Conservation (phyloP, 306 rosid species). For the Arachis hypogaea region DNA sequence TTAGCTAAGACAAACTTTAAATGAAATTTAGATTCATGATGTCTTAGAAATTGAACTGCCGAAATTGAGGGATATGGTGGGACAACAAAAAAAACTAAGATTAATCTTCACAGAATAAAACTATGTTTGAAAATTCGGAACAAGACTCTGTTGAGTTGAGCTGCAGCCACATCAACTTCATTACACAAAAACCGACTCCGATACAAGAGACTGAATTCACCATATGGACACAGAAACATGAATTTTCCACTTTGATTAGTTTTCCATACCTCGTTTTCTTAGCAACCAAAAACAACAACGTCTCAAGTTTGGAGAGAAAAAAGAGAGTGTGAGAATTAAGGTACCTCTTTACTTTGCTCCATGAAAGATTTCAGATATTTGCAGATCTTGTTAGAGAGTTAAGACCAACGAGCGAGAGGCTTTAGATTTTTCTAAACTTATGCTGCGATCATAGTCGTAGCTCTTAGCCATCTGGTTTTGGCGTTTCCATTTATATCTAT, state of each 20-base stretch:
- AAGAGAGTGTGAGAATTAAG: conserved; percentile 20
- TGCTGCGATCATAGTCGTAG: not conserved
- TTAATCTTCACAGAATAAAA: too few relatives aligned
- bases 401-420: not conserved
- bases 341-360: conserved; percentile 95
- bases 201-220: not conserved
- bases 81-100: too few relatives aligned
- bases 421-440: not conserved
- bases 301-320: not conserved
- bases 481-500: not conserved
- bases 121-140: not conserved
- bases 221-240: conserved; percentile 10
- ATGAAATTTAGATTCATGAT: too few relatives aligned
- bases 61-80: too few relatives aligned
- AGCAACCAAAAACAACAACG: conserved; percentile 34
- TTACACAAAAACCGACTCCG: not conserved
- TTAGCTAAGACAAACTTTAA: too few relatives aligned
- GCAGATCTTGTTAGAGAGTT: conserved; percentile 34
- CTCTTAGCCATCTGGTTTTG: not conserved
- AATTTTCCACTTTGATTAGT: not conserved
- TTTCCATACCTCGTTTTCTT: not conserved
- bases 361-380: conserved; percentile 41
- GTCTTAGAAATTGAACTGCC: too few relatives aligned
- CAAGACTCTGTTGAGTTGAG: not conserved
- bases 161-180: not conserved